Evolutionary conservation across 148 eudicot species (phyloP).

Genomic region (Spergularia marina): DNA sequence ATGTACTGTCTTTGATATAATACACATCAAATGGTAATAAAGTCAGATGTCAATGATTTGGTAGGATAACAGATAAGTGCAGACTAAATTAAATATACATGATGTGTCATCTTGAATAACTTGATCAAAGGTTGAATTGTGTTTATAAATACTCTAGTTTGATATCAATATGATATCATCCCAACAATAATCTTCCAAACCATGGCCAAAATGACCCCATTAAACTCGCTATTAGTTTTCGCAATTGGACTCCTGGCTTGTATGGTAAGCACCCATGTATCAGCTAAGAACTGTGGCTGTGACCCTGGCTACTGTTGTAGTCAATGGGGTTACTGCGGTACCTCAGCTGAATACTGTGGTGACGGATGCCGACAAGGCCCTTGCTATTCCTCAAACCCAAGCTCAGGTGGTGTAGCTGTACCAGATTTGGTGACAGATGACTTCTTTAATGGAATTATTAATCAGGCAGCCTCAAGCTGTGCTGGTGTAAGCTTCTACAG

Average conservation of each 20-base stretch:
- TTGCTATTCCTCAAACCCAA: slow-evolving; percentile 11
- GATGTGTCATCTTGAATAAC: too few species aligned
- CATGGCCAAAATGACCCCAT: slow-evolving; percentile 2
- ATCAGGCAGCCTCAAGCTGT: slow-evolving; percentile 39
- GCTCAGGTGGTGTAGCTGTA: slow-evolving; percentile 23
- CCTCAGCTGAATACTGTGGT: slow-evolving; percentile 44
- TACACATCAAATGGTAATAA: too few species aligned
- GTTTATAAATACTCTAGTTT: too few species aligned
- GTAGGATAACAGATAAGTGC: too few species aligned
- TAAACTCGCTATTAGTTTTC: neutral
- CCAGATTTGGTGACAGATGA: slow-evolving; percentile 36
- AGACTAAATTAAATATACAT: too few species aligned
- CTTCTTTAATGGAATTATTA: slow-evolving; percentile 44
- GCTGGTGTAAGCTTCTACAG: slow-evolving; percentile 51
- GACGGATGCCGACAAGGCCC: slow-evolving; percentile 51
- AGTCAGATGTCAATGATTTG: too few species aligned
- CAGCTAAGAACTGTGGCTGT: slow-evolving; percentile 49
- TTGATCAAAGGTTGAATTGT: too few species aligned
- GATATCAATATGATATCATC: too few species aligned
- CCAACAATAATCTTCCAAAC: too few species aligned
- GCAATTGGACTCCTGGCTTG: neutral
- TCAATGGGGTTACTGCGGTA: slow-evolving; percentile 49
- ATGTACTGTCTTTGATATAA: too few species aligned
- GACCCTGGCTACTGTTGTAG: slow-evolving; percentile 40
- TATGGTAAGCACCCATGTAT: neutral